phyloP scores from a whole-genome alignment of 306 rosid species.

The Fragaria ananassa region DNA sequence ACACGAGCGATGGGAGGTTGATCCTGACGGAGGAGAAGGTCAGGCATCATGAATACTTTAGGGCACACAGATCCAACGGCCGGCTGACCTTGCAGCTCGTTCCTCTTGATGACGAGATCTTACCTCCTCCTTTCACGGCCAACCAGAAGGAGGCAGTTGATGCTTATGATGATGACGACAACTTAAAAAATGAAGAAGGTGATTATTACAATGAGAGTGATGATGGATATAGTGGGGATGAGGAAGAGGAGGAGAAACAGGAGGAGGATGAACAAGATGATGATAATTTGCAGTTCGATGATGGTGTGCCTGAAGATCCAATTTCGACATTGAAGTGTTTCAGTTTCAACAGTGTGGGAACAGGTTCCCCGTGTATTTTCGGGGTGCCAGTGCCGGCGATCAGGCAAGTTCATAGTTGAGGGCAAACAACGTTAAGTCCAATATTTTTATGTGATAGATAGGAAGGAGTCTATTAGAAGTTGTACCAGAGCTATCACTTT shows the following conservation, averaged over 20 bases:
- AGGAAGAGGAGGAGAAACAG: not conserved
- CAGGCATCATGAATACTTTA: conserved; percentile 55
- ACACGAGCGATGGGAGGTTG: conserved; percentile 60
- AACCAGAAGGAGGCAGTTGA: not conserved
- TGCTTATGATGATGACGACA: not conserved
- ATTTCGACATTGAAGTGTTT: conserved; percentile 21
- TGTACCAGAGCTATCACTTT: not conserved
- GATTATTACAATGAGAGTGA: no score
- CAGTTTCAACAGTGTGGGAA: conserved; percentile 20
- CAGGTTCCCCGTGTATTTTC: conserved; percentile 30
- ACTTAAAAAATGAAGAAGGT: not conserved
- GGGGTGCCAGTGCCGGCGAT: conserved; percentile 38
- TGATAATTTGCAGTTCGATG: not conserved
- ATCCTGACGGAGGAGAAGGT: conserved; percentile 61
- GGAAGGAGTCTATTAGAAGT: not conserved
- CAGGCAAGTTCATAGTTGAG: conserved; percentile 38
- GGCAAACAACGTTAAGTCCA: not conserved
- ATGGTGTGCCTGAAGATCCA: not conserved
- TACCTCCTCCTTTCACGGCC: not conserved
- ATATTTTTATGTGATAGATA: not conserved
- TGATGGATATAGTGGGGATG: not conserved
- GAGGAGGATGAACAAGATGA: not conserved
- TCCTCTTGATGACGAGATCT: conserved; percentile 29
- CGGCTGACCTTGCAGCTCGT: conserved; percentile 69
- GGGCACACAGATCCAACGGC: conserved; percentile 61